phyloP scores from a whole-genome alignment of 345 rosid species.

The Nephelium lappaceum region DNA sequence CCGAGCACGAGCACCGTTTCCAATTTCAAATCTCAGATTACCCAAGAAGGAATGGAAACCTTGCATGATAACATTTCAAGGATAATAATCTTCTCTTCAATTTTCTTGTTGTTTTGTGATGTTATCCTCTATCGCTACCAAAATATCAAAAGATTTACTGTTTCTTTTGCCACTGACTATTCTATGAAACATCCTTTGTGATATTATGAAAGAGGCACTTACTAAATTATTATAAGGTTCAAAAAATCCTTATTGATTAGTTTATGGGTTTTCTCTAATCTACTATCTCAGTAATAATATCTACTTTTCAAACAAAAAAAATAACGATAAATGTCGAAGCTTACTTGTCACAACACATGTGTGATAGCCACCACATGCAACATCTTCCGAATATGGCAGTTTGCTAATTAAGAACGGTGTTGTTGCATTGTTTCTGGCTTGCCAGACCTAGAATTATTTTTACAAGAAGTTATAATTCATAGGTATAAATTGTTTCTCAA shows the following conservation, averaged over 20 bases:
- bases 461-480: slow-evolving; percentile 11
- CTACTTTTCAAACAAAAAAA: background rate
- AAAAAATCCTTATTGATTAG: background rate
- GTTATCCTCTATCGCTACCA: background rate
- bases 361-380: slow-evolving; percentile 97
- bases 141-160: background rate
- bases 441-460: slow-evolving; percentile 52
- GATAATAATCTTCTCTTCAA: background rate
- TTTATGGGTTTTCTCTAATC: background rate
- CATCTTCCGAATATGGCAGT: slow-evolving; percentile 68
- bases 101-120: background rate
- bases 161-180: background rate
- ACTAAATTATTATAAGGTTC: too few relatives aligned
- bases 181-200: background rate
- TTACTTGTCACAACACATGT: slow-evolving; percentile 85
- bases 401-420: slow-evolving; percentile 57
- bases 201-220: background rate
- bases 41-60: too few relatives aligned
- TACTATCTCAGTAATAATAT: slow-evolving; percentile 5
- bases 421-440: slow-evolving; percentile 50
- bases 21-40: too few relatives aligned
- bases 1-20: too few relatives aligned
- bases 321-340: background rate
- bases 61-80: too few relatives aligned
- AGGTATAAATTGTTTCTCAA: background rate